Conservation (phyloP, 2,329 filamentous ascomycete genomes). For the Macrophomina pseudophaseolina region DNA sequence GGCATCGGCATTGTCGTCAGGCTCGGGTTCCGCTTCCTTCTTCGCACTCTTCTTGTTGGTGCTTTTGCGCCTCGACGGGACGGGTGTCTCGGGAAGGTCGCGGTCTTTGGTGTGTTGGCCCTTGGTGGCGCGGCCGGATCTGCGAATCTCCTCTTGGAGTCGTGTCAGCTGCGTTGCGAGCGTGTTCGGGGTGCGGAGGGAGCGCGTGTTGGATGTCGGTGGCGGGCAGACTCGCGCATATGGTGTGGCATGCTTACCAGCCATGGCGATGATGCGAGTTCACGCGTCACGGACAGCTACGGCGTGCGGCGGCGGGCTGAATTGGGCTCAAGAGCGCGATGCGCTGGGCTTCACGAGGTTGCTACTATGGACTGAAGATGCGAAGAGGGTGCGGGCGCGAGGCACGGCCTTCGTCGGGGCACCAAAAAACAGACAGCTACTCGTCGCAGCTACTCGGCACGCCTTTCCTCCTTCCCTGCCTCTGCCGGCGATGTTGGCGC, state of each 20-base stretch:
- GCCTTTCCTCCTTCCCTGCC: constrained; percentile 19
- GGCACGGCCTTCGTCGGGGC: constrained; percentile 10
- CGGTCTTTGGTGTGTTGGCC: constrained; percentile 91
- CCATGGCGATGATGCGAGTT: constrained; percentile 51
- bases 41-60: constrained; percentile 53
- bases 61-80: constrained; percentile 52
- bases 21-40: constrained; percentile 55
- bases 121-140: constrained; percentile 94
- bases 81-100: constrained; percentile 56
- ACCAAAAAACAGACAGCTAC: constrained; percentile 20
- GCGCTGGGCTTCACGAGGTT: constrained; percentile 37
- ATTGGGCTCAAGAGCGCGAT: constrained; percentile 25
- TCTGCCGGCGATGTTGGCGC: background rate
- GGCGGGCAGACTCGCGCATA: constrained; percentile 23
- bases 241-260: constrained; percentile 60
- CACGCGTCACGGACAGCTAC: constrained; percentile 26
- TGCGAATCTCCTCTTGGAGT: constrained; percentile 76
- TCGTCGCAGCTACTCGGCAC: constrained; percentile 16
- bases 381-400: constrained; percentile 23
- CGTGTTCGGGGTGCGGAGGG: constrained; percentile 26
- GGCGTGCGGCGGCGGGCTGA: constrained; percentile 12
- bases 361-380: constrained; percentile 27
- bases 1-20: constrained; percentile 59
- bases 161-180: constrained; percentile 34
- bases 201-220: constrained; percentile 25